Evolutionary conservation across 768 basidiomycete genomes (phyloP).

Genomic region (Boletus insuetus): DNA sequence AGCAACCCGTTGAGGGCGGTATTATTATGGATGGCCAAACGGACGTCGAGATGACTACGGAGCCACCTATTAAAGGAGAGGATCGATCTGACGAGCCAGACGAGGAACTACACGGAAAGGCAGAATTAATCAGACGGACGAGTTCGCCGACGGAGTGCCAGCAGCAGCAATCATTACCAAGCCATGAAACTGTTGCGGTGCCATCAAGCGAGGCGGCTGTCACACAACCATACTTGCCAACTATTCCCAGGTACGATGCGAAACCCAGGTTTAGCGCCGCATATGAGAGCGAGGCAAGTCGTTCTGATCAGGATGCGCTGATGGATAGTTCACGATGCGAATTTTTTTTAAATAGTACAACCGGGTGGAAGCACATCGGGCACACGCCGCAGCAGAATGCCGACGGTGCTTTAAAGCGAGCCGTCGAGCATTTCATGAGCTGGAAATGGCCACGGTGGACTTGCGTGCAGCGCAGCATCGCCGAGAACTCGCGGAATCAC

Average conservation of each 20-base stretch:
- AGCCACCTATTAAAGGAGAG: slow-evolving; percentile 9
- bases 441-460: slow-evolving; percentile 60
- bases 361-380: slow-evolving; percentile 39
- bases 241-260: slow-evolving; percentile 30
- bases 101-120: slow-evolving; percentile 18
- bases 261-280: slow-evolving; percentile 28
- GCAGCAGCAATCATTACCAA: background rate
- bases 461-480: slow-evolving; percentile 56
- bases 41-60: slow-evolving; percentile 7
- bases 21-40: background rate
- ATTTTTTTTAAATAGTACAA: slow-evolving; percentile 19
- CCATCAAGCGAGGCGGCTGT: slow-evolving; percentile 17
- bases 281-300: slow-evolving; percentile 27
- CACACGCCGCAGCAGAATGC: slow-evolving; percentile 40
- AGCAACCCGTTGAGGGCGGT: background rate
- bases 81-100: slow-evolving; percentile 16
- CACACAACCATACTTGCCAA: slow-evolving; percentile 32
- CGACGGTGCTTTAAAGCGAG: slow-evolving; percentile 37
- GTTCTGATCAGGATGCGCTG: background rate
- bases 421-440: slow-evolving; percentile 56
- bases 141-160: slow-evolving; percentile 11
- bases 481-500: slow-evolving; percentile 53
- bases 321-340: slow-evolving; percentile 2
- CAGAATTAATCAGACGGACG: slow-evolving; percentile 25
- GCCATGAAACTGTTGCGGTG: slow-evolving; percentile 12